Percentiles rank a stretch among this genome's conserved stretches.
Evolutionary conservation across 2,329 filamentous ascomycete genomes (phyloP).

Genomic region (Amesomyces nigricolor): DNA sequence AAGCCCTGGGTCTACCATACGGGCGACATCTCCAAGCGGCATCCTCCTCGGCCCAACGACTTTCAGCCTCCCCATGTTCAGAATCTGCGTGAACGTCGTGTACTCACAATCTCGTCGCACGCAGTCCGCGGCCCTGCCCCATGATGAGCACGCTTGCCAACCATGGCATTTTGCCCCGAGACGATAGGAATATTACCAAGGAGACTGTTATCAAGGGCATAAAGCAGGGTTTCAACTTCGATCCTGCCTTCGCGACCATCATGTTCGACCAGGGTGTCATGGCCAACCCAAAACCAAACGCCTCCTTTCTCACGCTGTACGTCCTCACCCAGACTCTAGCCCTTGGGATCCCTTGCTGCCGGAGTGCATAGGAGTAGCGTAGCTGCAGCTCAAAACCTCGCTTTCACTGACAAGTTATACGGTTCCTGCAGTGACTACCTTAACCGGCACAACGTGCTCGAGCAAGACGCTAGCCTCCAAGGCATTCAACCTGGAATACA

Average conservation of each 20-base stretch:
- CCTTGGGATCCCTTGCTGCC: not conserved
- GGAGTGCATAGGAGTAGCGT: too few species aligned
- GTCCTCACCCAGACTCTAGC: not conserved
- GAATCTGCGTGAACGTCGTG: not conserved
- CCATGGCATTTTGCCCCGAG: slow-evolving; percentile 41
- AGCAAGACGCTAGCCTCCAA: slow-evolving; percentile 41
- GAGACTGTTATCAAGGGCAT: slow-evolving; percentile 37
- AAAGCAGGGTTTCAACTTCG: slow-evolving; percentile 38
- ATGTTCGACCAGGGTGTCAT: slow-evolving; percentile 39
- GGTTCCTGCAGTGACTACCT: too few species aligned
- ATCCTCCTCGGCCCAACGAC: slow-evolving; percentile 2
- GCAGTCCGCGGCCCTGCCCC: slow-evolving; percentile 41
- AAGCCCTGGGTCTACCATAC: not conserved
- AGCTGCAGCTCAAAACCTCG: too few species aligned
- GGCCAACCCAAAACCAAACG: slow-evolving; percentile 38
- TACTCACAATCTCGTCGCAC: not conserved
- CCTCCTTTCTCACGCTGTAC: slow-evolving; percentile 34
- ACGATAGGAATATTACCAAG: slow-evolving; percentile 38
- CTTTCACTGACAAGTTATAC: too few species aligned
- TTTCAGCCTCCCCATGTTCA: not conserved
- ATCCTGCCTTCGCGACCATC: slow-evolving; percentile 33
- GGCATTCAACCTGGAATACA: slow-evolving; percentile 10
- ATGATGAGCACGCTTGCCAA: slow-evolving; percentile 48
- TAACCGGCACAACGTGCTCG: slow-evolving; percentile 35
- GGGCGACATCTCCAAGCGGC: not conserved